Evolutionary conservation across 2,329 filamentous ascomycete genomes (phyloP), one percentile per base, ranked within the genome.

Genomic region (Lasiodiplodia theobromae): DNA sequence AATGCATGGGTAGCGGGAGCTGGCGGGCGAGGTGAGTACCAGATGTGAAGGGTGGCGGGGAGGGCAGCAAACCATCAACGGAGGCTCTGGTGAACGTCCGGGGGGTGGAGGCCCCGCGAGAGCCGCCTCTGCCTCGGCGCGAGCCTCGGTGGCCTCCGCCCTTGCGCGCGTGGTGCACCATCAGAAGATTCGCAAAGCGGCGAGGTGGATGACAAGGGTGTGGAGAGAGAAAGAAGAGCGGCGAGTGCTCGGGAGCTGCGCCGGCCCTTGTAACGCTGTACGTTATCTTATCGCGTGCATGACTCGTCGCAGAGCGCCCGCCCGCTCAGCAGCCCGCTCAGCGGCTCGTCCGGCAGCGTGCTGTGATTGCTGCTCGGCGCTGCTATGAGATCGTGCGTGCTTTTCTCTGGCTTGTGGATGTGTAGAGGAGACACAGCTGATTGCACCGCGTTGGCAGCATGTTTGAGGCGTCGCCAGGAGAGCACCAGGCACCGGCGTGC

Each of bases 1-100:
- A 82, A 81, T 14, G 65, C 53, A 8, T 51, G 34, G 28, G 57
- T 25, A 57, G 23, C 31, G 25, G 60, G 31, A 37, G 60, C 60
- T 64, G 60, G 58, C n/a, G 21, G 14, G n/a, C 47, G 37, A 40
- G 31, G 25, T 65, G 11, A 54, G 69, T 25, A 47, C 23, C 12
- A 47, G n/a, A 31, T n/a, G 37, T 5, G 28, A 44, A 37, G 14
- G 28, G 56, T 60, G 44, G 56, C 31, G 44, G 44, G 25, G n/a
- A 54, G 47, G 23, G 56, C 28, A 38, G n/a, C 66, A 54, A 40
- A 68, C 66, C 47, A 37, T 62, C 23, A 21, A 37, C 12, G 11
- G 60, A 51, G n/a, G 60, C 47, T 44, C 12, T 34, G 3, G 28
- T 21, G 18, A 44, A 38, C 8, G 56, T 31, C 18, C 28, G 56